Percentiles rank a stretch among this genome's conserved stretches.
These are phyloP conservation scores for Apiospora marii DNA, from an alignment of 2,329 filamentous ascomycete genomes.

Conservation along the genomic window DNA sequence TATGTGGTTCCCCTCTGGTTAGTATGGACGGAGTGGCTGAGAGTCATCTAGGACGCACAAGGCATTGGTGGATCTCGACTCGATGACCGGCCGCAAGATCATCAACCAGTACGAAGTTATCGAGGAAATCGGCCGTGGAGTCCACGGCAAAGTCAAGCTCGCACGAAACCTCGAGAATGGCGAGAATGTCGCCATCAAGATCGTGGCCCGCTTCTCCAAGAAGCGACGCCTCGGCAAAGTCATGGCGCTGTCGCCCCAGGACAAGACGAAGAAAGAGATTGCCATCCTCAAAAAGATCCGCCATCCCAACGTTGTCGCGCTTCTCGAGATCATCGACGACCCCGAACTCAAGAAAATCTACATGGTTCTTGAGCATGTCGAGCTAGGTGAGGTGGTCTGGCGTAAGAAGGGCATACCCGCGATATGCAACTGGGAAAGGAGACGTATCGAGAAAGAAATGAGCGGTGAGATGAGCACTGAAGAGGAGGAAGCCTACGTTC, in stretches of 20 bases:
- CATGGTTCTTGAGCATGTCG: slow-evolving; percentile 94
- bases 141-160: slow-evolving; percentile 97
- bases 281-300: slow-evolving; percentile 98
- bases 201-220: slow-evolving; percentile 95
- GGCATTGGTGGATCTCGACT: slow-evolving; percentile 88
- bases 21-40: slow-evolving; percentile 11
- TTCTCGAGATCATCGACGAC: slow-evolving; percentile 97
- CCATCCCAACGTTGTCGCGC: slow-evolving; percentile 94
- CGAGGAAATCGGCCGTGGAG: slow-evolving; percentile 92
- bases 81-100: slow-evolving; percentile 87
- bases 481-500: slow-evolving; percentile 68
- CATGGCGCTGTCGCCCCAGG: slow-evolving; percentile 68
- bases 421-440: slow-evolving; percentile 83
- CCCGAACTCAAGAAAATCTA: slow-evolving; percentile 97
- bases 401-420: slow-evolving; percentile 85
- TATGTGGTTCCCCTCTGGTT: slow-evolving; percentile 6
- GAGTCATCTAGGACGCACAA: slow-evolving; percentile 76
- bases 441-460: slow-evolving; percentile 78
- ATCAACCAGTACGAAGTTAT: slow-evolving; percentile 99
- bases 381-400: slow-evolving; percentile 94
- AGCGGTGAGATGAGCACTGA: slow-evolving; percentile 64
- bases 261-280: slow-evolving; percentile 94
- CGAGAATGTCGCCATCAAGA: slow-evolving; percentile 95
- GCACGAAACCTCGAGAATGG: slow-evolving; percentile 80
- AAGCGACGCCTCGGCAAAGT: slow-evolving; percentile 89